Evolutionary conservation across 495 filamentous ascomycete genomes (phyloP).

Genomic region (Neurospora hispaniola): DNA sequence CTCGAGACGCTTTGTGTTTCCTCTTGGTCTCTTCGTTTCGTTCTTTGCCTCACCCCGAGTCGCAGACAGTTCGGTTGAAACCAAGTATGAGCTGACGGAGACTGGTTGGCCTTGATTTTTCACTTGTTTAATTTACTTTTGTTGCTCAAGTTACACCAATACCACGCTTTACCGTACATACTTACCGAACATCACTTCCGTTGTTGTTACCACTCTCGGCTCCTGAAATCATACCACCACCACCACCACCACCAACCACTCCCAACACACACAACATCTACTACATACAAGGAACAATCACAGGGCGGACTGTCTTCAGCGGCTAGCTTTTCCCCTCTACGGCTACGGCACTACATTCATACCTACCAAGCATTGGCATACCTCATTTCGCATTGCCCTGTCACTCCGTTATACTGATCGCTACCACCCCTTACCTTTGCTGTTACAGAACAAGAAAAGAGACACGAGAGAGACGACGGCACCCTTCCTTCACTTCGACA

Average conservation of each 20-base stretch:
- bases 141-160: background rate
- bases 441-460: background rate
- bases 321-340: background rate
- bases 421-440: background rate
- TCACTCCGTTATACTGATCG: background rate
- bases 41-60: background rate
- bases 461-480: background rate
- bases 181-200: background rate
- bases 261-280: background rate
- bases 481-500: background rate
- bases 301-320: background rate
- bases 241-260: background rate
- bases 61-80: background rate
- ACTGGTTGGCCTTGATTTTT: background rate
- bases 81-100: background rate
- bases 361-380: background rate
- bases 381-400: background rate
- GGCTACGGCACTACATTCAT: background rate
- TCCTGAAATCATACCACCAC: background rate
- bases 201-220: background rate
- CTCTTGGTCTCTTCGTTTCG: background rate
- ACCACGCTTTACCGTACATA: background rate
- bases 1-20: background rate
- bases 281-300: background rate
- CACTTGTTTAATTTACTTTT: background rate